Conservation (phyloP, 768 basidiomycete species). For the Tulasnella sp. region DNA sequence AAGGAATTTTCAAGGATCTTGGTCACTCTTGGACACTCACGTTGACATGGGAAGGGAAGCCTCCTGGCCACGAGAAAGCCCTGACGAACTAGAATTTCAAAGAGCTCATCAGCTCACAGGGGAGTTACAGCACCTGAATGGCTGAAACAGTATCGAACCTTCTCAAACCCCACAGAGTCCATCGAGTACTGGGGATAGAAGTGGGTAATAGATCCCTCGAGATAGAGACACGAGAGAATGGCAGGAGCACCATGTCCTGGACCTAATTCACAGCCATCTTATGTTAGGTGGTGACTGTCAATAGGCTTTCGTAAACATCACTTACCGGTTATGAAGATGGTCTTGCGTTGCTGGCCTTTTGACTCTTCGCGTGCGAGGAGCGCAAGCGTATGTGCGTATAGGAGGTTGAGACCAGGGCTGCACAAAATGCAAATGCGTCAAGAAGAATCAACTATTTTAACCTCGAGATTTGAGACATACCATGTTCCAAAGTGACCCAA, state of each 20-base stretch:
- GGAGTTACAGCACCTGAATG: slow-evolving; percentile 27
- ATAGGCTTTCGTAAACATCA: too few relatives aligned
- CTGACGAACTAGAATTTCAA: slow-evolving; percentile 48
- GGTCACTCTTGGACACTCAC: too few relatives aligned
- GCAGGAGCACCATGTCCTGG: slow-evolving; percentile 77
- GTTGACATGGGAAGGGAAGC: slow-evolving; percentile 58
- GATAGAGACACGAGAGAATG: slow-evolving; percentile 74
- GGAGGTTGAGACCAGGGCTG: slow-evolving; percentile 63
- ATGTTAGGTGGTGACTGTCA: too few relatives aligned
- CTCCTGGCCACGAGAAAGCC: slow-evolving; percentile 69
- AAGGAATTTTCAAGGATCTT: background rate
- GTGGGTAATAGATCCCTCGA: slow-evolving; percentile 42
- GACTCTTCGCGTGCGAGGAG: slow-evolving; percentile 34
- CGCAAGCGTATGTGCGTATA: slow-evolving; percentile 53
- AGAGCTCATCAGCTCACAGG: slow-evolving; percentile 24
- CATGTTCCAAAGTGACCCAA: slow-evolving; percentile 73
- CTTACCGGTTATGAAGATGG: slow-evolving; percentile 72
- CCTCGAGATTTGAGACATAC: too few relatives aligned
- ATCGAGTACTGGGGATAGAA: slow-evolving; percentile 35
- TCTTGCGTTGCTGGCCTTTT: slow-evolving; percentile 41
- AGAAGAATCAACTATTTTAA: too few relatives aligned
- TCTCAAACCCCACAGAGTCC: slow-evolving; percentile 36
- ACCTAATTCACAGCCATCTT: background rate
- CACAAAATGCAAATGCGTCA: slow-evolving; percentile 24
- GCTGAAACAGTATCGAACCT: slow-evolving; percentile 19